These are phyloP conservation scores for Vaccinium corymbosum DNA, from an alignment of 148 eudicot species.

Conservation along the genomic window DNA sequence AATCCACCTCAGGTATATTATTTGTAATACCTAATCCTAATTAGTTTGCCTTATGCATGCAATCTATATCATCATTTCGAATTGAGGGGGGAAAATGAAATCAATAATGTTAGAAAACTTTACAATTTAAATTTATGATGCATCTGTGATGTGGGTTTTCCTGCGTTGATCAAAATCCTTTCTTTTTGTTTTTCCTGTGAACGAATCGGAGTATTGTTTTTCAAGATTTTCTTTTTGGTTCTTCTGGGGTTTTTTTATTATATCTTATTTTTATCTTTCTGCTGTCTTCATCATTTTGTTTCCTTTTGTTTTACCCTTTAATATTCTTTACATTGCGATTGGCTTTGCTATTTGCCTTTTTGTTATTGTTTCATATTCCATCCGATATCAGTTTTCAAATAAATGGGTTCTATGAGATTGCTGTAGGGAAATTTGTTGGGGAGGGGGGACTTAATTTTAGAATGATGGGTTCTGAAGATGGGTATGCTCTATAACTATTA, in stretches of 20 bases:
- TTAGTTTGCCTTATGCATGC: not conserved
- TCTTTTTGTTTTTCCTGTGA: not conserved
- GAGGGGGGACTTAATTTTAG: not conserved
- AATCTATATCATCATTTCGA: not conserved
- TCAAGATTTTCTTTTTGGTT: no score
- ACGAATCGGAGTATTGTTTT: not conserved
- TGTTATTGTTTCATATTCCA: no score
- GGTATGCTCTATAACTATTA: not conserved
- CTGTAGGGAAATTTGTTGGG: not conserved
- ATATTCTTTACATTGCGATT: not conserved
- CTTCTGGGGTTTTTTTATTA: not conserved
- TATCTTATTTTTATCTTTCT: not conserved
- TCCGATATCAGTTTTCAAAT: no score
- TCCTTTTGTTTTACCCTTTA: not conserved
- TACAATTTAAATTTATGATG: not conserved
- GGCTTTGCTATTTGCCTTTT: not conserved
- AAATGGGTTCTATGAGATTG: not conserved
- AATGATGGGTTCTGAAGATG: not conserved
- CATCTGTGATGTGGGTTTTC: not conserved
- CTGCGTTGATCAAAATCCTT: not conserved
- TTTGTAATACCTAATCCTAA: not conserved
- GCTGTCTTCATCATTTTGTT: constrained; percentile 1
- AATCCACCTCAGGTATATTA: constrained; percentile 20
- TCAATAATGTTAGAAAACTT: not conserved
- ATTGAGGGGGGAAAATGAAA: not conserved